Percentiles rank a stretch among this genome's conserved stretches.
phyloP scores from a whole-genome alignment of 2,329 filamentous ascomycete species.

The Aphanoascus verrucosus region DNA sequence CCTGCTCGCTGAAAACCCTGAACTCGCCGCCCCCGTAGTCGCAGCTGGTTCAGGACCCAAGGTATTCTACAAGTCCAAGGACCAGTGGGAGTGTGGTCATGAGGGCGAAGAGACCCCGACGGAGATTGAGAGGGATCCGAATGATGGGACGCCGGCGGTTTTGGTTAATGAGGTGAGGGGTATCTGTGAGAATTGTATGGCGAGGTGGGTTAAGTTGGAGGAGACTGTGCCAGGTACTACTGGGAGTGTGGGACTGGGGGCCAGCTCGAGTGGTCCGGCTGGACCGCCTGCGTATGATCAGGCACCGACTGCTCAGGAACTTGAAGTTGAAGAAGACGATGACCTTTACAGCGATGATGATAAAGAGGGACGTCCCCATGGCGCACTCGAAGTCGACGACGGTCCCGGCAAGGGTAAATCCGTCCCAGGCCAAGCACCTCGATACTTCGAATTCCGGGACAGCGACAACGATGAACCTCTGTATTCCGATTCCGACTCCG shows the following conservation, averaged over 20 bases:
- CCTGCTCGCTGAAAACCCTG: constrained; percentile 15
- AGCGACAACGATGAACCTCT: background rate
- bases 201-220: constrained; percentile 16
- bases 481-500: background rate
- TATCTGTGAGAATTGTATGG: constrained; percentile 16
- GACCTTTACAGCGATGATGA: background rate
- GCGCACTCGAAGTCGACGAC: constrained; percentile 10
- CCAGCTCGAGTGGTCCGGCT: constrained; percentile 2
- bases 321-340: background rate
- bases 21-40: constrained; percentile 14
- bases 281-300: constrained; percentile 8
- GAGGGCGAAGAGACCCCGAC: constrained; percentile 14
- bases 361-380: background rate
- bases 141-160: constrained; percentile 1
- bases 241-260: background rate
- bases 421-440: background rate
- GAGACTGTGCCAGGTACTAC: constrained; percentile 1
- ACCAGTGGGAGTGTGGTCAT: constrained; percentile 17
- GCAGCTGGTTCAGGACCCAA: constrained; percentile 5
- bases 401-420: constrained; percentile 10
- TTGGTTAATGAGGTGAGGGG: constrained; percentile 15
- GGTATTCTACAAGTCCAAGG: constrained; percentile 16
- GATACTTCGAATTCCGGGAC: background rate
- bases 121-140: constrained; percentile 14
- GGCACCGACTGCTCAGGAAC: background rate